Evolutionary conservation across 306 rosid species (phyloP).

Genomic region (Dicorynia guianensis): DNA sequence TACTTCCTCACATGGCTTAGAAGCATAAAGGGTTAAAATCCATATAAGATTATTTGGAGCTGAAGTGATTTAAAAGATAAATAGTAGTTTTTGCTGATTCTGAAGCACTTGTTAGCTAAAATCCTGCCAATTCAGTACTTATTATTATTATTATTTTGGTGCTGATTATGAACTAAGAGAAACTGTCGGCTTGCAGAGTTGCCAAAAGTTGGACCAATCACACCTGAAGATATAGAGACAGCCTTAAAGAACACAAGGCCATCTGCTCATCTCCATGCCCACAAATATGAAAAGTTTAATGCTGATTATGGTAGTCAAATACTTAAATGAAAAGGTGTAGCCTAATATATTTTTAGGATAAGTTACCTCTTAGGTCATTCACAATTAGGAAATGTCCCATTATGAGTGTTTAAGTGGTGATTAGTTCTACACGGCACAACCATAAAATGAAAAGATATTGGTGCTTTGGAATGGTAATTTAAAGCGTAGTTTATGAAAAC

Average conservation of each 20-base stretch:
- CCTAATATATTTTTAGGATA: background rate
- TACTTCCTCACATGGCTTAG: background rate
- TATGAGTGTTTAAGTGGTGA: background rate
- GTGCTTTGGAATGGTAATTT: background rate
- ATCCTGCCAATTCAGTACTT: background rate
- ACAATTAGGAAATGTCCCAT: background rate
- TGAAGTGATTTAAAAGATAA: background rate
- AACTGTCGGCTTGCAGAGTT: slow-evolving; percentile 55
- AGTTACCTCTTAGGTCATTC: background rate
- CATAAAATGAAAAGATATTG: background rate
- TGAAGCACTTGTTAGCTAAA: background rate
- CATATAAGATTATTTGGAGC: background rate
- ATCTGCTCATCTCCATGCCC: slow-evolving; percentile 68
- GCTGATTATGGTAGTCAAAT: slow-evolving; percentile 70
- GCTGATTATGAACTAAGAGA: slow-evolving; percentile 13
- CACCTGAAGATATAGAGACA: slow-evolving; percentile 51
- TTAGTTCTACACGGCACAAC: background rate
- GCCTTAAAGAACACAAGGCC: slow-evolving; percentile 73
- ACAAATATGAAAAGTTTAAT: slow-evolving; percentile 67
- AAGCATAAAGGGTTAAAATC: background rate
- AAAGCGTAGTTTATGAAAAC: background rate
- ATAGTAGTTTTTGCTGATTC: background rate
- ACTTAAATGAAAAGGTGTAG: slow-evolving; percentile 48
- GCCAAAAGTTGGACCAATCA: slow-evolving; percentile 70
- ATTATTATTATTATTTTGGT: background rate